A percentile compares a stretch with the other conserved stretches of the same genome.
Evolutionary conservation across 2,329 filamentous ascomycete species (phyloP).

Genomic region (Claviceps digitariae): DNA sequence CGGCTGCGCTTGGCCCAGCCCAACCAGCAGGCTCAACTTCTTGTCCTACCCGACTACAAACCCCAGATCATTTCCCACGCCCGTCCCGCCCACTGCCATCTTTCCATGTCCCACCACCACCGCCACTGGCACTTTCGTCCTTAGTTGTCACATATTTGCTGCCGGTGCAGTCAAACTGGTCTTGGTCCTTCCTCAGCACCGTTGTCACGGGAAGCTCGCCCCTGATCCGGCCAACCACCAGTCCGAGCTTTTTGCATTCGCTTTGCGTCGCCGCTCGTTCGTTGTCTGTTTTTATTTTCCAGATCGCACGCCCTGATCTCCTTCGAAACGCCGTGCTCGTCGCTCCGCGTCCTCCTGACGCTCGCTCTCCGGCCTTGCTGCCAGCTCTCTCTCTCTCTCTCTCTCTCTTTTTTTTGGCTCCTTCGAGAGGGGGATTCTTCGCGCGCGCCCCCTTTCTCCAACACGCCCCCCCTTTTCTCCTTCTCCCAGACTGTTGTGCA

Average conservation of each 20-base stretch:
- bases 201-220: constrained; percentile 7
- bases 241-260: constrained; percentile 6
- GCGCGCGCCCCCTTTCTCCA: neutral
- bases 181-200: constrained; percentile 6
- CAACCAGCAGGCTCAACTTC: constrained; percentile 6
- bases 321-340: constrained; percentile 8
- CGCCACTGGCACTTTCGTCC: constrained; percentile 7
- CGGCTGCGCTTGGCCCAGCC: constrained; percentile 9
- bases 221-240: constrained; percentile 7
- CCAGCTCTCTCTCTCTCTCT: neutral
- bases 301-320: constrained; percentile 5
- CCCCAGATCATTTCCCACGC: constrained; percentile 14
- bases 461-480: constrained; percentile 4
- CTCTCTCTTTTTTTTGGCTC: neutral
- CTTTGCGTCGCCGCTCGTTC: constrained; percentile 5
- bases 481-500: neutral
- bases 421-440: neutral
- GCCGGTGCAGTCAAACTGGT: neutral
- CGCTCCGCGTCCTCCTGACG: constrained; percentile 8
- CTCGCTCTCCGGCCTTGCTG: constrained; percentile 8
- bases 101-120: constrained; percentile 15
- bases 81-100: constrained; percentile 10
- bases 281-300: neutral
- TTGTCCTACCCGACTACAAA: constrained; percentile 10
- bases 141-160: constrained; percentile 6